Conservation (phyloP, 2,329 filamentous ascomycete species). For the Aspergillus felis region DNA sequence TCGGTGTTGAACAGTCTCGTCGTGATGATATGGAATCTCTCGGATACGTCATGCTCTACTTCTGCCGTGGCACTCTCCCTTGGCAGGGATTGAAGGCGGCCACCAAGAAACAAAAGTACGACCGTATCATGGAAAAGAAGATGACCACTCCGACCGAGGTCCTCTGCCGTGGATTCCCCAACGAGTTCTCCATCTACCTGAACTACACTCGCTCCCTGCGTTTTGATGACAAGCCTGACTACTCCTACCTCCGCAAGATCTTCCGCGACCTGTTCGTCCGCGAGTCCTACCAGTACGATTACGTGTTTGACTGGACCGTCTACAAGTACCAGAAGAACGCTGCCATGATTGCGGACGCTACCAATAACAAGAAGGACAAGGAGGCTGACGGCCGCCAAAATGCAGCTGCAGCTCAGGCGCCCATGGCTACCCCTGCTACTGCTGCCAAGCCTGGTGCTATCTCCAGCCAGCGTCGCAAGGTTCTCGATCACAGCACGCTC, state of each 20-base stretch:
- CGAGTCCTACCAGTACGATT: conserved; percentile 99
- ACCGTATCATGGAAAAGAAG: conserved; percentile 99
- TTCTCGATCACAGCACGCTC: conserved; percentile 65
- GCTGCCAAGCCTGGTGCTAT: conserved; percentile 69
- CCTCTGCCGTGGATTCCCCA: conserved; percentile 97
- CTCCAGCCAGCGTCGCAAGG: conserved; percentile 75
- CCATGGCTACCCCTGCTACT: conserved; percentile 51
- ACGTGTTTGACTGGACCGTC: conserved; percentile 99
- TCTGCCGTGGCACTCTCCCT: conserved; percentile 96
- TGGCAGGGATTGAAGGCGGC: conserved; percentile 99
- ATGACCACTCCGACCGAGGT: conserved; percentile 99
- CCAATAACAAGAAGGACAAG: conserved; percentile 61
- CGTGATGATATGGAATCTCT: conserved; percentile 99
- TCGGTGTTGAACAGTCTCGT: conserved; percentile 97
- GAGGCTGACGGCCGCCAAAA: conserved; percentile 71
- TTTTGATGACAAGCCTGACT: conserved; percentile 99
- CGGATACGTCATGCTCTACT: conserved; percentile 99
- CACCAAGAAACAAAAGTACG: conserved; percentile 99
- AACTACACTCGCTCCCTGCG: conserved; percentile 98
- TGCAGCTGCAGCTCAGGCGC: conserved; percentile 57
- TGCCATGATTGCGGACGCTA: conserved; percentile 84
- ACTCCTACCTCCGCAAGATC: conserved; percentile 99
- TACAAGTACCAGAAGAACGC: conserved; percentile 99
- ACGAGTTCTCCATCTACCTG: conserved; percentile 98
- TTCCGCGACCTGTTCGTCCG: conserved; percentile 99